These are phyloP conservation scores for Dactylellina sp. DNA, from an alignment of 2,329 filamentous ascomycete species.

Conservation along the genomic window DNA sequence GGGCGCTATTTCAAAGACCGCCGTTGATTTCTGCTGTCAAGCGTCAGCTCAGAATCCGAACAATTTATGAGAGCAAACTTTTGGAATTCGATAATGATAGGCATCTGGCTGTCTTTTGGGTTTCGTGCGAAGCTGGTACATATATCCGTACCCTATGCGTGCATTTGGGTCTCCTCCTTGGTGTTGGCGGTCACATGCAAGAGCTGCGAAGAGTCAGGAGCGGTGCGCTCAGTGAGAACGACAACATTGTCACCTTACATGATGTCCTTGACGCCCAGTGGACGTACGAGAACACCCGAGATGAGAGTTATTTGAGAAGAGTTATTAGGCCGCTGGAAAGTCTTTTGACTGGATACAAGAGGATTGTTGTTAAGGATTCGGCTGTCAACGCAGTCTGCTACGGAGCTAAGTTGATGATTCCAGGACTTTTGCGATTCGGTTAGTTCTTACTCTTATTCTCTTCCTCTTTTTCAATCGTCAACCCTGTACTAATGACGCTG, in stretches of 20 bases:
- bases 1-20: conserved; percentile 95
- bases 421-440: conserved; percentile 91
- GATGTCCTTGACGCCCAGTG: conserved; percentile 96
- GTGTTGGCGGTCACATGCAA: conserved; percentile 97
- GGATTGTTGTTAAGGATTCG: conserved; percentile 96
- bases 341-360: conserved; percentile 91
- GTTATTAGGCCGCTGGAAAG: conserved; percentile 95
- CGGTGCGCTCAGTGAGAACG: conserved; percentile 93
- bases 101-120: conserved; percentile 98
- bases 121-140: conserved; percentile 97
- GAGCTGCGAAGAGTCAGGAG: conserved; percentile 92
- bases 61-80: conserved; percentile 92
- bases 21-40: conserved; percentile 98
- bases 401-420: conserved; percentile 98
- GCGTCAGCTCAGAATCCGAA: conserved; percentile 96
- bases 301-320: conserved; percentile 89
- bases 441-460: conserved; percentile 62
- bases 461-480: no score
- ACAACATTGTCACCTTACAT: conserved; percentile 91
- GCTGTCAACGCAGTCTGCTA: conserved; percentile 98
- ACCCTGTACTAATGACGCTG: conserved; percentile 36
- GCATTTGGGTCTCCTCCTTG: conserved; percentile 80
- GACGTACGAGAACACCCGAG: conserved; percentile 93
- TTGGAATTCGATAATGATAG: conserved; percentile 98
- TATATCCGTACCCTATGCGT: conserved; percentile 99